A percentile compares a stretch with the other conserved stretches of the same genome.
phyloP scores from a whole-genome alignment of 371 early-diverging fungal genomes.

The Mortierella sp. region DNA sequence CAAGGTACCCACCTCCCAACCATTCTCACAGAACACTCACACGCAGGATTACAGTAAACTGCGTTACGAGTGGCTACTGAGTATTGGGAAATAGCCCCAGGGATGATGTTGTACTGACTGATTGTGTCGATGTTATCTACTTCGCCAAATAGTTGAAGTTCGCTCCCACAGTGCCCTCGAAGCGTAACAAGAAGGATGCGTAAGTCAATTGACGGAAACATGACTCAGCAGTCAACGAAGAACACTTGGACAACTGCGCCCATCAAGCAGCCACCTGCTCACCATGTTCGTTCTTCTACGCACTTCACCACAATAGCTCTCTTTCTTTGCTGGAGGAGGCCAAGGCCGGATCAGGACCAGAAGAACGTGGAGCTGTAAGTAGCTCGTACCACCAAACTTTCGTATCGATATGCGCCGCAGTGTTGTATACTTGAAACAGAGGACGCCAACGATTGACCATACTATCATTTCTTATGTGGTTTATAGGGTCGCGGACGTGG shows the following conservation, averaged over 20 bases:
- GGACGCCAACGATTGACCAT: neutral
- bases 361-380: slow-evolving; percentile 29
- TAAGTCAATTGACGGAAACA: slow-evolving; percentile 36
- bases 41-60: neutral
- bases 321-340: slow-evolving; percentile 34
- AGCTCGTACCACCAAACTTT: neutral
- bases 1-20: slow-evolving; percentile 56
- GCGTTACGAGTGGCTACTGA: neutral
- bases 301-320: slow-evolving; percentile 14
- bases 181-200: slow-evolving; percentile 76
- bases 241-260: neutral
- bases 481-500: slow-evolving; percentile 16
- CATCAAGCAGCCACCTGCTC: neutral
- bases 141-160: slow-evolving; percentile 67
- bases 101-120: neutral
- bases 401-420: neutral
- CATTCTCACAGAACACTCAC: no score
- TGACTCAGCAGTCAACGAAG: neutral
- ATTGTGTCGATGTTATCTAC: neutral
- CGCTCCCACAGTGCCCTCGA: slow-evolving; percentile 72
- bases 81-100: no score
- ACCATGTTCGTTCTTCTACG: neutral
- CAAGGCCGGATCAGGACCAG: slow-evolving; percentile 30
- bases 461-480: neutral
- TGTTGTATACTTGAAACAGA: neutral